A percentile compares a stretch with the other conserved stretches of the same genome.
Evolutionary conservation across 2,329 filamentous ascomycete species (phyloP).

Genomic region (Tolypocladium tundrense): DNA sequence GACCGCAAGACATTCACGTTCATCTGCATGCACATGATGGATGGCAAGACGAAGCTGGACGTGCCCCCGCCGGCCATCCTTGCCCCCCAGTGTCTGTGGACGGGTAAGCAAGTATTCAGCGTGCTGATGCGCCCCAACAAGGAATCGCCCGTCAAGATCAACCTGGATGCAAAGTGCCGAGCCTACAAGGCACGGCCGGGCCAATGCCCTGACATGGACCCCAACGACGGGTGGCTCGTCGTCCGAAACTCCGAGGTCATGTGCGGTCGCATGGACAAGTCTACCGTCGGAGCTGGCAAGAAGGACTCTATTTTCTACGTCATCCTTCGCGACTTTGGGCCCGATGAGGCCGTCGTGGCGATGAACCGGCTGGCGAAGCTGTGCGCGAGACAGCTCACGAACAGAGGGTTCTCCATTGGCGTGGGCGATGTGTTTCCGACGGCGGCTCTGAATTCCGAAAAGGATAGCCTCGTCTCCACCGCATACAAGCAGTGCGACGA

Average conservation of each 20-base stretch:
- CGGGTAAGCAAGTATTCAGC: slow-evolving; percentile 93
- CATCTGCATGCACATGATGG: slow-evolving; percentile 89
- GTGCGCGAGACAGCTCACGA: slow-evolving; percentile 78
- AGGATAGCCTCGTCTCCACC: slow-evolving; percentile 62
- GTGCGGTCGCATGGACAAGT: slow-evolving; percentile 97
- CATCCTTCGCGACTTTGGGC: slow-evolving; percentile 88
- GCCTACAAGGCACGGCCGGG: slow-evolving; percentile 58
- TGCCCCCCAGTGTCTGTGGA: slow-evolving; percentile 84
- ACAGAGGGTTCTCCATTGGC: slow-evolving; percentile 91
- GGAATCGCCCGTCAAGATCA: slow-evolving; percentile 71
- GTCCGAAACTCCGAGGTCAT: slow-evolving; percentile 95
- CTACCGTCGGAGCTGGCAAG: slow-evolving; percentile 91
- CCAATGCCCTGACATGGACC: slow-evolving; percentile 59
- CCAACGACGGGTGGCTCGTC: slow-evolving; percentile 83
- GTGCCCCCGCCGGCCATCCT: slow-evolving; percentile 78
- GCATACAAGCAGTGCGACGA: slow-evolving; percentile 76
- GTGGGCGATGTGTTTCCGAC: slow-evolving; percentile 91
- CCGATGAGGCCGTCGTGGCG: slow-evolving; percentile 73
- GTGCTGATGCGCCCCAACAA: slow-evolving; percentile 84
- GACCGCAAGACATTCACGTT: slow-evolving; percentile 82
- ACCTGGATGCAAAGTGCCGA: slow-evolving; percentile 86
- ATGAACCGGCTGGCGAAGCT: slow-evolving; percentile 94
- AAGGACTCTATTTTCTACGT: slow-evolving; percentile 98
- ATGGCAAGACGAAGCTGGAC: slow-evolving; percentile 66
- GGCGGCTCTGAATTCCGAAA: slow-evolving; percentile 56